Evolutionary conservation across 164 flowering plant genomes (phyloP), one percentile per base, ranked within the genome.

Genomic region (Protea cynaroides): DNA sequence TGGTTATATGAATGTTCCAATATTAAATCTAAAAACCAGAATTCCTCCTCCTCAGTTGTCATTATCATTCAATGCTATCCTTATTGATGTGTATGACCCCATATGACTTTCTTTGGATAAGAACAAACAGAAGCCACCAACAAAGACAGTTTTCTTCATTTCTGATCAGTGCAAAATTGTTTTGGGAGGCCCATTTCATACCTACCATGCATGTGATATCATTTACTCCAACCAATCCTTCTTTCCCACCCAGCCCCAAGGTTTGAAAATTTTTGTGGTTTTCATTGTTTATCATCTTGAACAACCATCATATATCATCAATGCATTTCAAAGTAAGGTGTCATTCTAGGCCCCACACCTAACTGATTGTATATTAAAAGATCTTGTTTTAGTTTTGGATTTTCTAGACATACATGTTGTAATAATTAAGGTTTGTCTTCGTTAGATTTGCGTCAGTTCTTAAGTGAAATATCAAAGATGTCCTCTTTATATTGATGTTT

Each of bases 141-240:
- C 46, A 29, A 36, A 49, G 54, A 65, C 49, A 37, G 22, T 13
- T 15, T n/a, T 23, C 9, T 10, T 22, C 19, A 25, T 13, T 24
- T 36, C 43, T 18, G 52, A 22, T 34, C 49, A 17, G 58, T 29
- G 24, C 46, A 25, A 37, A 58, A 58, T 36, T 0, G 34, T 24
- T 21, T 25, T 36, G 23, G 23, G 34, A n/a, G 34, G 43, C 37
- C 58, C 52, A 61, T 62, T 63, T 17, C 56, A 51, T 46, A 66
- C 70, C 70, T 38, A 62, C 24, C 62, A 9, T 57, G 34, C 74
- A 71, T 67, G 70, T 71, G 70, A 18, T 52, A 43, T 51, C 74
- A 66, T 62, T 71, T 60, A 61, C 34, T 65, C 24, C 25, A 13
- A 15, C 25, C n/a, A 12, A 25, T 29, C 58, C 56, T 18, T 2